A percentile compares a stretch with the other conserved stretches of the same genome.
Evolutionary conservation across 139 green algal species (phyloP).

Genomic region (Dunaliella primolecta): DNA sequence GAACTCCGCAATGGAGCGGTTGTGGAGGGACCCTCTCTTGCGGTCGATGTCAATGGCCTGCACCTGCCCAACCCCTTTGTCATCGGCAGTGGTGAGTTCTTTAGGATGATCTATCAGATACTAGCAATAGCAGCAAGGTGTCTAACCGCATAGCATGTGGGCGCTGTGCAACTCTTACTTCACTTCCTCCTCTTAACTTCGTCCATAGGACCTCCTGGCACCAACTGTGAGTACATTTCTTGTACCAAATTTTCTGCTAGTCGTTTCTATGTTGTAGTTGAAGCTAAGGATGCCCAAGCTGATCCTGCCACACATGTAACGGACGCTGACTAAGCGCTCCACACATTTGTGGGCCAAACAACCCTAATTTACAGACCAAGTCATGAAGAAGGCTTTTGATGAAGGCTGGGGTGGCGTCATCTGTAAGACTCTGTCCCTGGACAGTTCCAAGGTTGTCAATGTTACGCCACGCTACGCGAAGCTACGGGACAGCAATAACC

Average conservation of each 20-base stretch:
- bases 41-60: conserved; percentile 76
- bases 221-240: conserved; percentile 82
- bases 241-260: conserved; percentile 29
- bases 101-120: too few relatives aligned
- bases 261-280: not conserved
- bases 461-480: conserved; percentile 95
- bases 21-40: not conserved
- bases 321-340: not conserved
- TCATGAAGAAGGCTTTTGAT: conserved; percentile 82
- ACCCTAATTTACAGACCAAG: not conserved
- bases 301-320: not conserved
- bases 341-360: not conserved
- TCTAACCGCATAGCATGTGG: too few relatives aligned
- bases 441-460: conserved; percentile 90
- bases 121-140: too few relatives aligned
- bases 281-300: not conserved
- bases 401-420: conserved; percentile 98
- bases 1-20: not conserved
- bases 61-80: conserved; percentile 96
- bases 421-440: conserved; percentile 84
- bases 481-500: conserved; percentile 53
- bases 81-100: conserved; percentile 75
- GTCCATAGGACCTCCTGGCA: conserved; percentile 75
- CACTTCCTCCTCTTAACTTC: not conserved
- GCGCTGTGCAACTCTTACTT: not conserved